Evolutionary conservation across 2,329 filamentous ascomycete species (phyloP), one percentile per base, ranked within the genome.

Genomic region (Aspergillus sp.): DNA sequence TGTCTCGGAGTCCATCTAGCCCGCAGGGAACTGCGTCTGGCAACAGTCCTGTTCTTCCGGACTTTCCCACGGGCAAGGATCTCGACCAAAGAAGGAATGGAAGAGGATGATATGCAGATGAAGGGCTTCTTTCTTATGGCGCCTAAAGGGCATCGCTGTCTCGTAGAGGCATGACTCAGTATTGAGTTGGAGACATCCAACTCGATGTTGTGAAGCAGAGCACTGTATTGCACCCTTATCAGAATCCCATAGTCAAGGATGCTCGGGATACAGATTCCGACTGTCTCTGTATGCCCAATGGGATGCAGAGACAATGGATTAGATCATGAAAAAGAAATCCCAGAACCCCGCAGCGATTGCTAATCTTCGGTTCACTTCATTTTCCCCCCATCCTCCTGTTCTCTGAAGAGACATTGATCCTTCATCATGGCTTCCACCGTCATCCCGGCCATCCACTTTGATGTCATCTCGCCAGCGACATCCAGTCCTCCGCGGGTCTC

Each of bases 1-100:
- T 90, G 87, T 58, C 75, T 90, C 4, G 87, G 87, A 0, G 81
- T 84, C 5, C 86, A 89, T 59, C 82, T 89, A 57, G 87, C 87
- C 0, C 70, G 73, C 19, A 81, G 82, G 67, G 82, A 85, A 59
- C 60, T 85, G 25, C 73, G 81, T 7, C 74, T 82, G 32, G 79
- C 74, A 0, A 71, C 76, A 0, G 78, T 80, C 0, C 68, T 75
- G 4, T 81, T 86, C 64, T 82, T 84, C 61, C 70, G 74, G 2
- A 44, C 47, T 10, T 68, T 68, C 13, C 64, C 67, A 1, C 25
- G 50, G 4, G 62, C 64, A 3, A 52, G 38, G 3, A 20, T 61
- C 0, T 68, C 65, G 2, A 36, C 41, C 0, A 53, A 48, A 19
- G 62, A 68, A 32, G 58, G 59, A 0, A 67, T 68, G 65, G 49